A percentile compares a stretch with the other conserved stretches of the same genome.
These are phyloP conservation scores for Lasiodiplodia theobromae DNA, from an alignment of 2,329 filamentous ascomycete genomes.

Conservation along the genomic window DNA sequence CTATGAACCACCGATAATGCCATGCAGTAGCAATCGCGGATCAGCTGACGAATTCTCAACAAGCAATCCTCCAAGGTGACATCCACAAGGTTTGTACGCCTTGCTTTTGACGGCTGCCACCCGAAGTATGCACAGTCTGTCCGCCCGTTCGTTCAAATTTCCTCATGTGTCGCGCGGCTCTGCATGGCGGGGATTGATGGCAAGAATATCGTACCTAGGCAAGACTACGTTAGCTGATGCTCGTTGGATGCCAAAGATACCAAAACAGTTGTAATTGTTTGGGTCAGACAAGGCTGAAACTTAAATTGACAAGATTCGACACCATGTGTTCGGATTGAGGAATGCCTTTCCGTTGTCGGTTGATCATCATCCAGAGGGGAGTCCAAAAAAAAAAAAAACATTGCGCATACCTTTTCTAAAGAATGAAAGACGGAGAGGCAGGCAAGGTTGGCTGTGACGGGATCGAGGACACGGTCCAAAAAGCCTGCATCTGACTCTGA, in stretches of 20 bases:
- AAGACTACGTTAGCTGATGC: conserved; percentile 10
- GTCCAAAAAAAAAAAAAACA: conserved; percentile 23
- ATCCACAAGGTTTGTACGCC: conserved; percentile 71
- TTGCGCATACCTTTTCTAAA: conserved; percentile 54
- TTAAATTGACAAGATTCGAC: conserved; percentile 67
- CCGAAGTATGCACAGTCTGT: conserved; percentile 65
- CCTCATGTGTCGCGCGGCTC: conserved; percentile 58
- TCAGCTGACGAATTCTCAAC: conserved; percentile 76
- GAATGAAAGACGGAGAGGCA: not conserved
- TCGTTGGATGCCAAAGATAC: conserved; percentile 13
- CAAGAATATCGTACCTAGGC: conserved; percentile 27
- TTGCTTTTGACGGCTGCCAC: conserved; percentile 61
- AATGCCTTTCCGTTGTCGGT: conserved; percentile 72
- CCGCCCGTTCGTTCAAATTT: conserved; percentile 74
- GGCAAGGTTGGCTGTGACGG: no score
- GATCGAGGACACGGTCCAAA: not conserved
- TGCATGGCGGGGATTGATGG: not conserved
- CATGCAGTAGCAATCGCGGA: conserved; percentile 34
- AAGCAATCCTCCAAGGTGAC: conserved; percentile 62
- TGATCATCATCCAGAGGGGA: conserved; percentile 63
- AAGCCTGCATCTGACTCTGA: not conserved
- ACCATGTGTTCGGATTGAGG: conserved; percentile 70
- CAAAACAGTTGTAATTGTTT: conserved; percentile 29
- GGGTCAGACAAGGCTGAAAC: conserved; percentile 75
- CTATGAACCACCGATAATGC: not conserved